These are phyloP conservation scores for Nakazawaea ernobii DNA, from an alignment of 805 yeast species.

Conservation along the genomic window DNA sequence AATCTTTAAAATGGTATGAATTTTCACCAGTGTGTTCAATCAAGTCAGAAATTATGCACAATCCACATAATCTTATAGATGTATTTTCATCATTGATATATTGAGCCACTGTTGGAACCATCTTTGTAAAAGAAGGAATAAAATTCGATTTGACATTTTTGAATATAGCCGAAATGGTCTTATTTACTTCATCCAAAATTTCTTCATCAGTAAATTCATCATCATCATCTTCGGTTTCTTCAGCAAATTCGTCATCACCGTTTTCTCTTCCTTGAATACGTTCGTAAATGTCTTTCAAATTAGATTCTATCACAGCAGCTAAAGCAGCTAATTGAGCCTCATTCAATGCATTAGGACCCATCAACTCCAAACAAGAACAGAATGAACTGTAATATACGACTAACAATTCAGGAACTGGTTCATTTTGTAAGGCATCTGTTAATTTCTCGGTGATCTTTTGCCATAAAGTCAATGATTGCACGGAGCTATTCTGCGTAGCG, in stretches of 20 bases:
- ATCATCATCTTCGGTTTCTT: conserved; percentile 80
- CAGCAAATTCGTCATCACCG: conserved; percentile 81
- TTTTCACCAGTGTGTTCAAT: conserved; percentile 74
- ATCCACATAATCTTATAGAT: conserved; percentile 69
- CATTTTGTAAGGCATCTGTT: conserved; percentile 61
- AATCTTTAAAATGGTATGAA: conserved; percentile 56
- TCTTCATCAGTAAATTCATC: conserved; percentile 88
- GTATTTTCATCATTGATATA: conserved; percentile 62
- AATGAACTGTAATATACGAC: conserved; percentile 74
- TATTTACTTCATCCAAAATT: conserved; percentile 77
- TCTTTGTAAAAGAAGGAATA: conserved; percentile 55
- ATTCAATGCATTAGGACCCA: conserved; percentile 61
- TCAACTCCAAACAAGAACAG: conserved; percentile 55
- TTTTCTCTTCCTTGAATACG: conserved; percentile 69
- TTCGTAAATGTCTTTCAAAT: conserved; percentile 61
- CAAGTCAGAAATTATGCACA: conserved; percentile 74
- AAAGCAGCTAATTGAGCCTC: conserved; percentile 49
- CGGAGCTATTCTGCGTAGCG: conserved; percentile 45
- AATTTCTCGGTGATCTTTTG: conserved; percentile 60
- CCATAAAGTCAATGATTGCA: conserved; percentile 68
- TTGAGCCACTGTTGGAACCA: conserved; percentile 58
- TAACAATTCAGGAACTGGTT: conserved; percentile 78
- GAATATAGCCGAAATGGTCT: conserved; percentile 66
- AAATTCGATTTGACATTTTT: conserved; percentile 53
- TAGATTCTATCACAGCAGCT: conserved; percentile 52